Conservation (phyloP, 768 basidiomycete species). For the Lactarius deliciosus region DNA sequence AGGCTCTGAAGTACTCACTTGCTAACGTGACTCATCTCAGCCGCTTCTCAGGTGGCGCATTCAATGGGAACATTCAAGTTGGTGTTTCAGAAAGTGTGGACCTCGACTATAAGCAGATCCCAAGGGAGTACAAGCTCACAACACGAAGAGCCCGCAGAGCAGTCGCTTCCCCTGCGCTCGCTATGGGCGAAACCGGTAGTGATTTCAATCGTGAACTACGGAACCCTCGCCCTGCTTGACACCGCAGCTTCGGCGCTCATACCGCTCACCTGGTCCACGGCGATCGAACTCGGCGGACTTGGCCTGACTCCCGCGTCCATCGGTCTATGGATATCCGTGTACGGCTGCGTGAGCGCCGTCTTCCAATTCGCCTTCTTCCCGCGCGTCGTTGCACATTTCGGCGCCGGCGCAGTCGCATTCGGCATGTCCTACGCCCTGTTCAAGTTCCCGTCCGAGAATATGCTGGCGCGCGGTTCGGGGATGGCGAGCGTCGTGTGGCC, state of each 20-base stretch:
- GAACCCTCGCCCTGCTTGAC: not conserved
- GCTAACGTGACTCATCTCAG: too few species aligned
- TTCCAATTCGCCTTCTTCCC: constrained; percentile 1
- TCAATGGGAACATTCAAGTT: too few species aligned
- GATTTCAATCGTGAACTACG: not conserved
- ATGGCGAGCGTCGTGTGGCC: not conserved
- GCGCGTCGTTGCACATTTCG: not conserved
- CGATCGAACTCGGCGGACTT: constrained; percentile 1
- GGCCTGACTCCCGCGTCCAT: not conserved
- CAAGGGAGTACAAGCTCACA: not conserved
- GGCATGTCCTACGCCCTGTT: constrained; percentile 21
- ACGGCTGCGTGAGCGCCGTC: not conserved
- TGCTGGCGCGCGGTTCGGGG: not conserved
- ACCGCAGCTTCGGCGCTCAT: not conserved
- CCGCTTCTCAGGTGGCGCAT: too few species aligned
- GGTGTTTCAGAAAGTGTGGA: too few species aligned
- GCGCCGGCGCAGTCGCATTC: not conserved
- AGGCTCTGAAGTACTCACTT: too few species aligned
- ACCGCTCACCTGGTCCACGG: not conserved
- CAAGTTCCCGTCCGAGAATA: constrained; percentile 32
- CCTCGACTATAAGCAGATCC: not conserved
- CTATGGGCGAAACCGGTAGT: not conserved
- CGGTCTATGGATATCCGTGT: not conserved
- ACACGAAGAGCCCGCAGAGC: too few species aligned
- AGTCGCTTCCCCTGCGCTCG: not conserved